Conservation (phyloP, 2,329 filamentous ascomycete genomes). For the Ciborinia camelliae region DNA sequence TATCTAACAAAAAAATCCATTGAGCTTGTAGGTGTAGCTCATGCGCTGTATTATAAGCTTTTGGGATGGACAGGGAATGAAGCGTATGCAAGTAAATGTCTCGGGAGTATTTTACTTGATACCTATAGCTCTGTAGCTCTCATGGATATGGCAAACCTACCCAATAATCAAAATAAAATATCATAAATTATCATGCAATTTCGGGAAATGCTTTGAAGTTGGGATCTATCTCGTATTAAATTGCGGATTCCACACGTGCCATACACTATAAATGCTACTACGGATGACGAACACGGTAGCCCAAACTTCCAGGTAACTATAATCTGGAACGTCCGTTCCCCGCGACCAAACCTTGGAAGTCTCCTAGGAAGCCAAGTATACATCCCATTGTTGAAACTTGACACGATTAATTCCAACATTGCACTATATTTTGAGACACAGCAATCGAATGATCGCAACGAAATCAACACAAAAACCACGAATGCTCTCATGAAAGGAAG, state of each 20-base stretch:
- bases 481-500: slow-evolving; percentile 29
- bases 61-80: not conserved
- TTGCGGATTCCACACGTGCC: slow-evolving; percentile 16
- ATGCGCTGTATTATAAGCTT: slow-evolving; percentile 4
- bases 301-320: slow-evolving; percentile 16
- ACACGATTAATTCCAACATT: slow-evolving; percentile 5
- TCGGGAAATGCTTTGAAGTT: not conserved
- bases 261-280: slow-evolving; percentile 18
- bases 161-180: not conserved
- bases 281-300: slow-evolving; percentile 20
- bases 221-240: not conserved
- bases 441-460: not conserved
- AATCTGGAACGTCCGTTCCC: slow-evolving; percentile 19
- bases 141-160: not conserved
- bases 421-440: not conserved
- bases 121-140: not conserved
- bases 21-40: slow-evolving; percentile 10
- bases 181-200: not conserved
- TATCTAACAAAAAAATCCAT: not conserved
- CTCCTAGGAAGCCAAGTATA: slow-evolving; percentile 7
- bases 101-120: not conserved
- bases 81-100: not conserved
- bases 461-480: slow-evolving; percentile 11
- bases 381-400: slow-evolving; percentile 3
- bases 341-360: slow-evolving; percentile 16